Base-by-base conservation (phyloP, 2,329 filamentous ascomycete species). In the Fusarium avenaceum region DNA sequence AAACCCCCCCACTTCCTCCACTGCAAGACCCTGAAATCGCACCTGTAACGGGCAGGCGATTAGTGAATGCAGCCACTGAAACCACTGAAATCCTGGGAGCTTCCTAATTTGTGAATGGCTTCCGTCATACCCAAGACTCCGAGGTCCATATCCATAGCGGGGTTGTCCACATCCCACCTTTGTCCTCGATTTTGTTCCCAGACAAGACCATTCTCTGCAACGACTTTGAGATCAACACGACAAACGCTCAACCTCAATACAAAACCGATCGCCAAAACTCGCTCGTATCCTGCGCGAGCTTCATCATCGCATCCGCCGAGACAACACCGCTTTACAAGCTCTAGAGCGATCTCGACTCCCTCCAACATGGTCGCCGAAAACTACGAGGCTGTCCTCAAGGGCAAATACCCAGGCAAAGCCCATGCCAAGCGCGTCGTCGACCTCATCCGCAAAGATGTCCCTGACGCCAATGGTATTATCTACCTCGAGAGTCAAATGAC, bases 401-500 rank as follows among this genome's bases (percentile, higher is more conserved):
- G 84, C 68, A 90, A 90, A 75, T 90, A 90, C 78, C 96, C 96
- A 24, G 95, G 92, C 74, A 98, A 97, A 83, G 85, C 87, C 28
- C 96, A 99, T 80, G 93, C 92, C 62, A 87, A 87, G 72, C 90
- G 91, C 65, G 94, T 98, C n/a, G 92, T 90, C 59, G 88, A 93
- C 62, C 91, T 90, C 78, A 90, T 98, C 67, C 85, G 86, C 55
- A 82, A 87, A 63, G 89, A 92, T 76, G 82, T 89, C 40, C 88
- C 91, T 32, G 84, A 87, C 67, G 84, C 84, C 57, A 76, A 74
- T 32, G 94, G 94, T 47, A 85, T 95, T 19, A 85, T 99, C 58
- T 99, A 97, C 77, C 85, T 98, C 45, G 95, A 98, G 82, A 92
- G 90, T 54, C 92, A 94, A 76, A 89, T 90, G 78, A 93, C 90